Evolutionary conservation across 352 stramenopile species (phyloP).

Genomic region (Discostella stelligera): DNA sequence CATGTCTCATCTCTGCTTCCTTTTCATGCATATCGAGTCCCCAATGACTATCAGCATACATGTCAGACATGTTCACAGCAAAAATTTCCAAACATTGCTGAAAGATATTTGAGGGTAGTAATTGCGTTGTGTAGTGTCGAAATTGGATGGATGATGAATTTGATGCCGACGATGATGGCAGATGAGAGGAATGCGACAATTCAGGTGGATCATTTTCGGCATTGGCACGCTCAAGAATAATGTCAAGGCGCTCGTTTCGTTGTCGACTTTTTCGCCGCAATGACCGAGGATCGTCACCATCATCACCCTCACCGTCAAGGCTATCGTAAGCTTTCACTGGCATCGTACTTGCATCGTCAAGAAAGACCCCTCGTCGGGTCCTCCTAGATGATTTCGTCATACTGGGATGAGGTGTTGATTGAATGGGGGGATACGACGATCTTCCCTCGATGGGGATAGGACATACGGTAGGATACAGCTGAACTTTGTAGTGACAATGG

Average conservation of each 20-base stretch:
- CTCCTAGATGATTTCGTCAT: not conserved
- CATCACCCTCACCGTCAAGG: not conserved
- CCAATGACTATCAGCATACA: conserved; percentile 89
- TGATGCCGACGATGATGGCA: not conserved
- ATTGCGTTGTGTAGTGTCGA: conserved; percentile 18
- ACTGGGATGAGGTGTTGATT: no score
- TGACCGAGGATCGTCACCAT: not conserved
- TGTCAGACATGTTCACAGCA: conserved; percentile 88
- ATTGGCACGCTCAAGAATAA: conserved; percentile 5
- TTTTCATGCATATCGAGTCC: conserved; percentile 88
- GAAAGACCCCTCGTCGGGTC: not conserved
- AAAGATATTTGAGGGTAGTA: conserved; percentile 19
- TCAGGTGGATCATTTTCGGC: not conserved
- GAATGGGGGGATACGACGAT: no score
- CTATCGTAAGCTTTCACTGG: not conserved
- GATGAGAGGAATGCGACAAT: not conserved
- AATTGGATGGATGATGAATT: not conserved
- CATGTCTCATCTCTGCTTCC: conserved; percentile 84
- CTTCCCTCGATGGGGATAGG: no score
- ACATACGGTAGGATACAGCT: no score
- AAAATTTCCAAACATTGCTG: conserved; percentile 82
- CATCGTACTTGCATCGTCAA: not conserved
- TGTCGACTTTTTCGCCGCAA: not conserved
- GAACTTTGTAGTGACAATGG: no score
- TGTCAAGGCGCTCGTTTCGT: not conserved